These are phyloP conservation scores for Vaccinium myrtillus DNA, from an alignment of 148 eudicot species.

Conservation along the genomic window DNA sequence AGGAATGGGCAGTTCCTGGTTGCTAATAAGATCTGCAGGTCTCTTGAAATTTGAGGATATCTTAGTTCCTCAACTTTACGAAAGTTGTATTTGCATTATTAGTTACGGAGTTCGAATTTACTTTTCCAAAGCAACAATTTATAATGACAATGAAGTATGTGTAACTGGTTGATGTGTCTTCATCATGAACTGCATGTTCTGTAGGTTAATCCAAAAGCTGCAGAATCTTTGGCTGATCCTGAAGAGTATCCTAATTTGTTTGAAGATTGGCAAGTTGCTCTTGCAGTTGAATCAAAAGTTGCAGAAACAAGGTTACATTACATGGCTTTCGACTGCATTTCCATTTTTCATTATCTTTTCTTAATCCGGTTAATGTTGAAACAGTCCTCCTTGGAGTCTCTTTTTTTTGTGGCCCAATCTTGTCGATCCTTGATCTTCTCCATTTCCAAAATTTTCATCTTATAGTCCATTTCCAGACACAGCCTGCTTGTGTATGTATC, in stretches of 20 bases:
- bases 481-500: background rate
- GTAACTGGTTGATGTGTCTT: background rate
- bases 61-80: background rate
- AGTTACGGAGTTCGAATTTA: background rate
- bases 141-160: background rate
- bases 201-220: slow-evolving; percentile 93
- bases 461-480: too few relatives aligned
- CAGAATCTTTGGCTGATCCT: slow-evolving; percentile 96
- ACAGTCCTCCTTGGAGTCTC: background rate
- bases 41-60: background rate
- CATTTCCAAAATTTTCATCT: background rate
- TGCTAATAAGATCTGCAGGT: background rate
- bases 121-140: background rate
- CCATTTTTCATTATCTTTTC: background rate
- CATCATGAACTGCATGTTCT: slow-evolving; percentile 1
- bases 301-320: slow-evolving; percentile 69
- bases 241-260: slow-evolving; percentile 88
- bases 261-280: slow-evolving; percentile 96
- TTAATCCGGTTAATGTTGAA: background rate
- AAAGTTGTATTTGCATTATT: background rate
- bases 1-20: background rate
- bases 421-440: background rate
- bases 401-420: background rate
- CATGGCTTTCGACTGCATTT: slow-evolving; percentile 18
- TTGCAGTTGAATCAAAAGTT: slow-evolving; percentile 78